phyloP scores from a whole-genome alignment of 257 asterid species.

The Plantago elongata region DNA sequence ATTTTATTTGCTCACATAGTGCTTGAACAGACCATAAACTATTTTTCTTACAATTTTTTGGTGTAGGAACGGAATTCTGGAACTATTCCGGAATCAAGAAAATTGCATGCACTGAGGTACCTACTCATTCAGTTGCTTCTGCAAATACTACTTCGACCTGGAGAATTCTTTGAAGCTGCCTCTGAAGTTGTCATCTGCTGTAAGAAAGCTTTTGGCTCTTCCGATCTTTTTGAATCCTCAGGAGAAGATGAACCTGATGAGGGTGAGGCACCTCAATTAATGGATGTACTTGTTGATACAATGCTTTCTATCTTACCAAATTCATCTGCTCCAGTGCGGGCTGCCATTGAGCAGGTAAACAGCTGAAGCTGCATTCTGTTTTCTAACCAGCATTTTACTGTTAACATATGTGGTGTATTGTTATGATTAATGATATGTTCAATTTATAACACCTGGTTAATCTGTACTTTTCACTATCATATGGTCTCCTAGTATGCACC shows the following conservation, averaged over 20 bases:
- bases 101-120: slow-evolving; percentile 73
- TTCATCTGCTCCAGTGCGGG: slow-evolving; percentile 83
- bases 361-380: slow-evolving; percentile 10
- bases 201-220: slow-evolving; percentile 63
- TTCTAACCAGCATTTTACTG: no score
- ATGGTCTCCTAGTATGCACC: no score
- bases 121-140: slow-evolving; percentile 88
- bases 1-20: neutral
- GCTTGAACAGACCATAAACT: neutral
- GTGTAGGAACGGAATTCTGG: slow-evolving; percentile 70
- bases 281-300: slow-evolving; percentile 96
- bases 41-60: slow-evolving; percentile 13
- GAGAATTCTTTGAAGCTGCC: slow-evolving; percentile 84
- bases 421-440: no score
- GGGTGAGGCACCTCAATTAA: slow-evolving; percentile 54
- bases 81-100: slow-evolving; percentile 43
- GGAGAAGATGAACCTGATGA: slow-evolving; percentile 76
- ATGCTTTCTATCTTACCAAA: slow-evolving; percentile 93
- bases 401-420: neutral
- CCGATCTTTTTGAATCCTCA: slow-evolving; percentile 59
- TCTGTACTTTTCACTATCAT: no score
- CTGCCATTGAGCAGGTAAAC: slow-evolving; percentile 87
- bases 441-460: no score
- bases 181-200: slow-evolving; percentile 81
- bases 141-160: slow-evolving; percentile 85